phyloP scores from a whole-genome alignment of 179 eudicot genomes.

The Carnegiea gigantea region DNA sequence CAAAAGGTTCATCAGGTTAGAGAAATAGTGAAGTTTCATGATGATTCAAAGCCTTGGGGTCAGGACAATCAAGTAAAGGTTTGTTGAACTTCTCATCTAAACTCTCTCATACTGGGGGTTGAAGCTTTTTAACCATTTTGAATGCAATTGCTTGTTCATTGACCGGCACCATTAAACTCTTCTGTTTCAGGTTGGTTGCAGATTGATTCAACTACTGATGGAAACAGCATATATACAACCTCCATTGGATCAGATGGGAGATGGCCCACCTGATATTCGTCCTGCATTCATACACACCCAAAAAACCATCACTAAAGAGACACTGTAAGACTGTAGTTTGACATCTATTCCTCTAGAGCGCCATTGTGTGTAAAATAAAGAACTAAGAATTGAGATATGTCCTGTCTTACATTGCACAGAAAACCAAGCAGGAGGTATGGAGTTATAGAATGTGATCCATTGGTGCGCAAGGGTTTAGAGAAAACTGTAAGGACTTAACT shows the following conservation, averaged over 20 bases:
- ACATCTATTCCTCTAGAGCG: not conserved
- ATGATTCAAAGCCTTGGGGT: slow-evolving; percentile 72
- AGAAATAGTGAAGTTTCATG: slow-evolving; percentile 58
- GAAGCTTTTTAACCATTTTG: not conserved
- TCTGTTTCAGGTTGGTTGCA: slow-evolving; percentile 71
- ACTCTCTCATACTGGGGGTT: not conserved
- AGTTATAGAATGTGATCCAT: slow-evolving; percentile 83
- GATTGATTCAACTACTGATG: slow-evolving; percentile 68
- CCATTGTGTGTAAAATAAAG: slow-evolving; percentile 23
- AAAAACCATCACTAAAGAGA: slow-evolving; percentile 43
- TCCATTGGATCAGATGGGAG: slow-evolving; percentile 60
- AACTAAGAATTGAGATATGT: not conserved
- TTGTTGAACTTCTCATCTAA: slow-evolving; percentile 13
- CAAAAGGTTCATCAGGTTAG: slow-evolving; percentile 59
- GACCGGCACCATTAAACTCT: slow-evolving; percentile 5
- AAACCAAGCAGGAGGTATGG: slow-evolving; percentile 67
- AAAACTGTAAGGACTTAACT: slow-evolving; percentile 60
- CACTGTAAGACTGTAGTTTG: slow-evolving; percentile 31
- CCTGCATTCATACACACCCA: slow-evolving; percentile 84
- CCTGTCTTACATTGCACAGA: slow-evolving; percentile 39
- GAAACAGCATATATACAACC: slow-evolving; percentile 88
- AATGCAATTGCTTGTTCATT: not conserved
- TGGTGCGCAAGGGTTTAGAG: slow-evolving; percentile 81
- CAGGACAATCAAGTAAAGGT: slow-evolving; percentile 86
- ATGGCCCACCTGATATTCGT: slow-evolving; percentile 78